Evolutionary conservation across 768 basidiomycete species (phyloP).

Genomic region (Filobasidium floriforme): DNA sequence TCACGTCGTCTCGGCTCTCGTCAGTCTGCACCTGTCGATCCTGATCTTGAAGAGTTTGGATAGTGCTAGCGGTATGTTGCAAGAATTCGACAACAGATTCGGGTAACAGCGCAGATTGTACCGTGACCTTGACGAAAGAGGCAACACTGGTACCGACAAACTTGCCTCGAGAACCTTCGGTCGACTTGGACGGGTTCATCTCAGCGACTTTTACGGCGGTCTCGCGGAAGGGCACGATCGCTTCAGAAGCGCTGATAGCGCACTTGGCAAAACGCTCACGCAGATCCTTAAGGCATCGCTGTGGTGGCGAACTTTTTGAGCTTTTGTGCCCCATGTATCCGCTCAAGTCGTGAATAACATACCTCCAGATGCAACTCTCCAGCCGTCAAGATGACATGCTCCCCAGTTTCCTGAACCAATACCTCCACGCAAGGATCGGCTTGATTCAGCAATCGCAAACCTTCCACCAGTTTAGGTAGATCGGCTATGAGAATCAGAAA

Average conservation of each 20-base stretch:
- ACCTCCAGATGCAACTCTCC: slow-evolving; percentile 96
- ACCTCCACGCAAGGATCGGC: slow-evolving; percentile 96
- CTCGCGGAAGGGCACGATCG: slow-evolving; percentile 96
- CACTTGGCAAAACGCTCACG: slow-evolving; percentile 88
- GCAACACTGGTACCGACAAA: slow-evolving; percentile 62
- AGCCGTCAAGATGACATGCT: slow-evolving; percentile 91
- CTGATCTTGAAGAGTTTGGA: slow-evolving; percentile 57
- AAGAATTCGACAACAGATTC: slow-evolving; percentile 65
- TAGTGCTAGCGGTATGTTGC: slow-evolving; percentile 58
- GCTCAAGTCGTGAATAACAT: slow-evolving; percentile 18
- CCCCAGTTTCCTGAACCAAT: slow-evolving; percentile 93
- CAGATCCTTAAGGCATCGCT: slow-evolving; percentile 95
- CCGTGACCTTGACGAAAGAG: slow-evolving; percentile 67
- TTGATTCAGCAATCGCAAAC: slow-evolving; percentile 80
- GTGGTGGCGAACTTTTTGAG: not conserved
- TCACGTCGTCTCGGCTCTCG: slow-evolving; percentile 27
- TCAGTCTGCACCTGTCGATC: slow-evolving; percentile 33
- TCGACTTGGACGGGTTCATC: slow-evolving; percentile 65
- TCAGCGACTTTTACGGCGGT: slow-evolving; percentile 76
- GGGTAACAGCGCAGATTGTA: slow-evolving; percentile 77
- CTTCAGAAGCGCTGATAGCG: slow-evolving; percentile 85
- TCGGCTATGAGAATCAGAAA: slow-evolving; percentile 50
- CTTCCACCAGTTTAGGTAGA: slow-evolving; percentile 78
- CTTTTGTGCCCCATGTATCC: not conserved
- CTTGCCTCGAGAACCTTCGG: slow-evolving; percentile 65